Evolutionary conservation across 441 rosid species (phyloP).

Genomic region (Biscutella laevigata): DNA sequence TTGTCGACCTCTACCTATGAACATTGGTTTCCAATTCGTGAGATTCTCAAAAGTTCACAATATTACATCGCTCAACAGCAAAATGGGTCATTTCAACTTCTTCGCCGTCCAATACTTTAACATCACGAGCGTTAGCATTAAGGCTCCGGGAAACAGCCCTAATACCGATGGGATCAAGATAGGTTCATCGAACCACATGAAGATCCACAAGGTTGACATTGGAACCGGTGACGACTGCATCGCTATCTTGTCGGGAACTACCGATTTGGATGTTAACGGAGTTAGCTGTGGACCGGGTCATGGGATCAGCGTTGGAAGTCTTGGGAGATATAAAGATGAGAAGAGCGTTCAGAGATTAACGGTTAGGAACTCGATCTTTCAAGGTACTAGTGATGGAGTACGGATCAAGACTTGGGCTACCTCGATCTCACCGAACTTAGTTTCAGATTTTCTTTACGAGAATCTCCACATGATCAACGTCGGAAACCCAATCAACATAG

Average conservation of each 20-base stretch:
- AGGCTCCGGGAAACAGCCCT: constrained; percentile 43
- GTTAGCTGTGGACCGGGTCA: constrained; percentile 26
- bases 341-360: constrained; percentile 12
- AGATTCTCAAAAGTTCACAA: constrained; percentile 20
- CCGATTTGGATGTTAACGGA: constrained; percentile 2
- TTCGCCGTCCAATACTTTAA: constrained; percentile 18
- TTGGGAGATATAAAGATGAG: constrained; percentile 16
- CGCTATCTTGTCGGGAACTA: constrained; percentile 18
- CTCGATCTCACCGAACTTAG: neutral
- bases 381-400: constrained; percentile 19
- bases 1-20: constrained; percentile 25
- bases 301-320: constrained; percentile 28
- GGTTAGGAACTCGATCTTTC: constrained; percentile 19
- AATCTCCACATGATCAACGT: constrained; percentile 21
- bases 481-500: constrained; percentile 25
- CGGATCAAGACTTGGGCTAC: constrained; percentile 26
- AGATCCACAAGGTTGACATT: constrained; percentile 22
- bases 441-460: constrained; percentile 4
- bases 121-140: constrained; percentile 16
- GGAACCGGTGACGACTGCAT: constrained; percentile 38
- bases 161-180: constrained; percentile 59
- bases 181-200: constrained; percentile 18
- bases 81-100: constrained; percentile 34
- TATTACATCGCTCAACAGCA: constrained; percentile 37
- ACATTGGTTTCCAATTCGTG: constrained; percentile 31